Evolutionary conservation across 2,329 filamentous ascomycete genomes (phyloP), one percentile per base, ranked within the genome.

Genomic region (Talaromyces albobiverticillius): DNA sequence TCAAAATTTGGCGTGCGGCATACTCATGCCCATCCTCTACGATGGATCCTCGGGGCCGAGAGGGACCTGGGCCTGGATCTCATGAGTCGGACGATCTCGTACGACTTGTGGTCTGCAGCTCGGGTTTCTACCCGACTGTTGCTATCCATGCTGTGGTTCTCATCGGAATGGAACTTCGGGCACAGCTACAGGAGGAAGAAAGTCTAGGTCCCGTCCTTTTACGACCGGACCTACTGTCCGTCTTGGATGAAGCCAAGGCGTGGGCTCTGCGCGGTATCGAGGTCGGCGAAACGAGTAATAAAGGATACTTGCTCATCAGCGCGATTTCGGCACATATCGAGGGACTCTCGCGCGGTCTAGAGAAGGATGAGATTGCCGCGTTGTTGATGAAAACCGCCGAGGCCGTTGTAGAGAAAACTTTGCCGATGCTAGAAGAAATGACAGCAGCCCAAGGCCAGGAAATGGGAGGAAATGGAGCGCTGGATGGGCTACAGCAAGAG

Each of bases 231-330:
- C 51, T 70, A 1, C 51, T 70, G 9, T 55, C 61, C 1, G 53
- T 64, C 1, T 4, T 83, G 4, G 62, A 74, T 0, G 74, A 81
- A 10, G 66, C 71, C 0, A 72, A 68, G 34, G 46, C 47, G 0
- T 82, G 76, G 75, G 61, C 61, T 1, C 61, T 78, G 42, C 57
- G 60, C 5, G 69, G 66, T 8, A 68, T 83, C n/a, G 59, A 71
- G 43, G 71, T 69, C 0, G 81, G 79, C 1, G 79, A 83, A 63
- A 82, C 79, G 0, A 84, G 83, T 52, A 66, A 79, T 18, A 84
- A 83, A 58, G 77, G 78, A 0, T 76, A 77, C 38, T 46, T 84
- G 16, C 69, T 82, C 11, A 57, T 67, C 1, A 62, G 62, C 8
- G 60, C 76, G 11, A 59, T 79, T 1, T 59, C 60, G 4, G 69